Base-by-base conservation (phyloP, 2,329 filamentous ascomycete genomes). In the Aspergillus tubingensis region DNA sequence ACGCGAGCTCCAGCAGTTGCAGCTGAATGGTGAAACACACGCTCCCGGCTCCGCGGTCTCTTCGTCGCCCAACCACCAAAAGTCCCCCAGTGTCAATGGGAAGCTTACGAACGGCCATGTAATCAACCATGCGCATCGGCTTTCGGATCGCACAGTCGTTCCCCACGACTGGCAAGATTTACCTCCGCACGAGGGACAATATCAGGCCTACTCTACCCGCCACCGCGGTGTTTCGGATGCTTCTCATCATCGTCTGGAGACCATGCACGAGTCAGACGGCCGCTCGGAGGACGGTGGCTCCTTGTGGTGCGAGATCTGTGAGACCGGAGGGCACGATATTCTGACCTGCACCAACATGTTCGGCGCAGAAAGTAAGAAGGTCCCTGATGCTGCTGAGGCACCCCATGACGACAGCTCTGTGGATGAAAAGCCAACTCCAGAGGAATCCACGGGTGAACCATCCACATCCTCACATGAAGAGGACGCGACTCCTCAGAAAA, bases 261-360 rank as follows among this genome's bases (percentile, higher is more conserved):
- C 71, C 23, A 79, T 76, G 76, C 78, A 72, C 41, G 79, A 77
- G 65, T 73, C 74, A 3, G 77, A 79, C 53, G 69, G 68, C 32
- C 72, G 89, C 75, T 91, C 89, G 21, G 91, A 89, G 41, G 91
- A 92, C 72, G 88, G 83, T 68, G 90, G 87, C 73, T 86, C 83
- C 15, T 83, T 93, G 64, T 96, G 91, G 90, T 98, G 94, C 77
- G 95, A 98, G 78, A 95, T 98, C 63, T 98, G 94, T 79, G 93
- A 97, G 79, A 91, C 91, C 36, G 85, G 86, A 50, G 93, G 94
- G 15, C 94, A 98, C 72, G 94, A 98, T 70, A 96, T 98, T 62
- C 82, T 98, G 59, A 96, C 91, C 21, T 98, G 94, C 82, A 92
- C 91, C 56, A 94, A 92, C 75, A 95, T 96, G 88, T 94, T 91